These are phyloP conservation scores for Xylariaceae sp. DNA, from an alignment of 2,329 filamentous ascomycete species.

Conservation along the genomic window DNA sequence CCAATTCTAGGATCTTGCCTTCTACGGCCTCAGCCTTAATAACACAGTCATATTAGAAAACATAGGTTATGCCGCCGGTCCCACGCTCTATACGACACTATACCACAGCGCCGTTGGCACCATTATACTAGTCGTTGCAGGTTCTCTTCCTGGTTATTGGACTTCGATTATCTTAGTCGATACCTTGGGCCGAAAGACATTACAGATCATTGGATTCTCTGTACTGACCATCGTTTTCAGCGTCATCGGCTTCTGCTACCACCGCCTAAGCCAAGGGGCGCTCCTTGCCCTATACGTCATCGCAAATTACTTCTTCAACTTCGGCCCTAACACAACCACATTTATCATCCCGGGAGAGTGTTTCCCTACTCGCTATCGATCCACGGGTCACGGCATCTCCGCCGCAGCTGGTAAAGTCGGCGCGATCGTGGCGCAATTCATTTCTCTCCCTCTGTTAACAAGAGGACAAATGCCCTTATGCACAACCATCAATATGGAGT, in stretches of 20 bases:
- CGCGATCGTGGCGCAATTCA: conserved; percentile 62
- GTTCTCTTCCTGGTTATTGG: conserved; percentile 78
- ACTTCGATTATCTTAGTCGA: conserved; percentile 69
- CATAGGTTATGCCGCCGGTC: conserved; percentile 65
- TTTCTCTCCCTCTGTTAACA: conserved; percentile 59
- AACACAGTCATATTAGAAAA: conserved; percentile 66
- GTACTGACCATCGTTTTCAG: conserved; percentile 60
- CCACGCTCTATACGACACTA: conserved; percentile 63
- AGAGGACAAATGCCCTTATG: conserved; percentile 50
- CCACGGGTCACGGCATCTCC: conserved; percentile 60
- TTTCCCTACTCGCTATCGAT: conserved; percentile 60
- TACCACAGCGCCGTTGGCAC: conserved; percentile 72
- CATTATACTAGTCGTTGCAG: conserved; percentile 72
- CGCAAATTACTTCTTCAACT: conserved; percentile 64
- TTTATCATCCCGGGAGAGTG: conserved; percentile 63
- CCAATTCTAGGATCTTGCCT: conserved; percentile 55
- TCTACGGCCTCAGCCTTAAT: conserved; percentile 71
- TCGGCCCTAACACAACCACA: conserved; percentile 62
- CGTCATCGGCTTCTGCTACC: conserved; percentile 58
- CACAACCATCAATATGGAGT: conserved; percentile 43
- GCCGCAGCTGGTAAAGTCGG: conserved; percentile 66
- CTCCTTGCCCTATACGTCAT: conserved; percentile 61
- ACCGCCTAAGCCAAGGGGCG: conserved; percentile 43
- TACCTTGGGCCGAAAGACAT: conserved; percentile 70
- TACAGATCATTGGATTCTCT: conserved; percentile 63